Conservation (phyloP, 1,284 basidiomycete species). For the Sphaerobolus stellatus region DNA sequence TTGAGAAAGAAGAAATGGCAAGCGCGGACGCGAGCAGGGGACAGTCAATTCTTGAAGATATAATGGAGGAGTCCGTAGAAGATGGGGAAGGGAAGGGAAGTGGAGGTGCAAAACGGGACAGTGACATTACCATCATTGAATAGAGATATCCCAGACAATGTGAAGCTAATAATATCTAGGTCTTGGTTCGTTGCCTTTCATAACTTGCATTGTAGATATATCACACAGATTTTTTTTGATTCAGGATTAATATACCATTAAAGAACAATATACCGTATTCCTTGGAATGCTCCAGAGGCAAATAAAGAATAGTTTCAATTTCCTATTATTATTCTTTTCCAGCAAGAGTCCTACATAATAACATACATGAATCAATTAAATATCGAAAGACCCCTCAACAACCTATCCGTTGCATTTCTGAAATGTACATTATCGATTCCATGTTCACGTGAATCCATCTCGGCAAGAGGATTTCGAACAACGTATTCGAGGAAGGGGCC, state of each 20-base stretch:
- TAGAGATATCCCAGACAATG: not conserved
- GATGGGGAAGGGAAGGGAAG: not conserved
- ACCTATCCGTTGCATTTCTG: slow-evolving; percentile 75
- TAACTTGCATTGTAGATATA: too few species aligned
- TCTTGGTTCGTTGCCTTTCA: not conserved
- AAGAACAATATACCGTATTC: too few species aligned
- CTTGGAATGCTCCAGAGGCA: too few species aligned
- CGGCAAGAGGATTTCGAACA: slow-evolving; percentile 85
- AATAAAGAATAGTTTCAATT: too few species aligned
- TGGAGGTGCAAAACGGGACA: not conserved
- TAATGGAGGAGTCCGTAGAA: not conserved
- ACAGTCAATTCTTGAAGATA: not conserved
- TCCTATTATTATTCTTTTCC: too few species aligned
- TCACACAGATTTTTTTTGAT: too few species aligned
- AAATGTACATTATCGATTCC: slow-evolving; percentile 94
- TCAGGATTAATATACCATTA: too few species aligned
- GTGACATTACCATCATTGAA: not conserved
- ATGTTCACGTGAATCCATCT: slow-evolving; percentile 75
- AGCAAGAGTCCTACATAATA: not conserved
- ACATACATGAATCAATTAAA: slow-evolving; percentile 41
- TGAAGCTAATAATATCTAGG: too few species aligned
- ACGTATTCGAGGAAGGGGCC: slow-evolving; percentile 94
- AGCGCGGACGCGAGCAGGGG: slow-evolving; percentile 18
- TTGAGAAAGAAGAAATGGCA: slow-evolving; percentile 43
- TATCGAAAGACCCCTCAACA: slow-evolving; percentile 66